Evolutionary conservation across 139 green algal genomes (phyloP).

Genomic region (Tetradesmus lagerheimii): DNA sequence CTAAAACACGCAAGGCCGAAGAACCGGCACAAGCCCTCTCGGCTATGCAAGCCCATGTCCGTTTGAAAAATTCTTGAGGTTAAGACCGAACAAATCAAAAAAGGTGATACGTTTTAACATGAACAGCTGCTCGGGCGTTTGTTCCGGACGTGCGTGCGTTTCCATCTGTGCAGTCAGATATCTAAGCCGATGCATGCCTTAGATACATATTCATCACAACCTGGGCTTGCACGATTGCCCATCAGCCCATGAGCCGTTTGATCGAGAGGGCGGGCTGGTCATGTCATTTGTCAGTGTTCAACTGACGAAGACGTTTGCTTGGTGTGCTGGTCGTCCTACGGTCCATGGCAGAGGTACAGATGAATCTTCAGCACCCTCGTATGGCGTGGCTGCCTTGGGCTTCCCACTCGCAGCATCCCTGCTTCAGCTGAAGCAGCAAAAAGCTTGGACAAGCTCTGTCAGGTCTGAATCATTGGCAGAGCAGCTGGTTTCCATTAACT

Average conservation of each 20-base stretch:
- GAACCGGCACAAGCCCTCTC: not conserved
- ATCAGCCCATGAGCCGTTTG: too few species aligned
- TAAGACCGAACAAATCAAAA: too few species aligned
- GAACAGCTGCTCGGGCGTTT: not conserved
- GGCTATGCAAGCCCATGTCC: not conserved
- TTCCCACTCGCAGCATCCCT: too few species aligned
- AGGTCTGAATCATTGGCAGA: not conserved
- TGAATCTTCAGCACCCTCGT: too few species aligned
- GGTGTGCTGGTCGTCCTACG: not conserved
- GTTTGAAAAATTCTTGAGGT: not conserved
- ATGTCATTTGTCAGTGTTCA: not conserved
- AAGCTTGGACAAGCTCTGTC: not conserved
- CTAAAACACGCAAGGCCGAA: not conserved
- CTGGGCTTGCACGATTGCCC: not conserved
- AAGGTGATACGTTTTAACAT: too few species aligned
- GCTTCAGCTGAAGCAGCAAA: not conserved
- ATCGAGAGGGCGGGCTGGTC: not conserved
- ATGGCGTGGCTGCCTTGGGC: not conserved
- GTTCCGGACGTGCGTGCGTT: not conserved
- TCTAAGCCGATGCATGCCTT: not conserved
- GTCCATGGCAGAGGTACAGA: not conserved
- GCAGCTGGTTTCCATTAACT: too few species aligned
- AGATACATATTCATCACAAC: not conserved
- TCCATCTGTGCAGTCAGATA: not conserved
- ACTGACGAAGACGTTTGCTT: not conserved